A percentile compares a stretch with the other conserved stretches of the same genome.
Conservation (phyloP, 805 yeast genomes). For the Jamesozyma lodderae region DNA sequence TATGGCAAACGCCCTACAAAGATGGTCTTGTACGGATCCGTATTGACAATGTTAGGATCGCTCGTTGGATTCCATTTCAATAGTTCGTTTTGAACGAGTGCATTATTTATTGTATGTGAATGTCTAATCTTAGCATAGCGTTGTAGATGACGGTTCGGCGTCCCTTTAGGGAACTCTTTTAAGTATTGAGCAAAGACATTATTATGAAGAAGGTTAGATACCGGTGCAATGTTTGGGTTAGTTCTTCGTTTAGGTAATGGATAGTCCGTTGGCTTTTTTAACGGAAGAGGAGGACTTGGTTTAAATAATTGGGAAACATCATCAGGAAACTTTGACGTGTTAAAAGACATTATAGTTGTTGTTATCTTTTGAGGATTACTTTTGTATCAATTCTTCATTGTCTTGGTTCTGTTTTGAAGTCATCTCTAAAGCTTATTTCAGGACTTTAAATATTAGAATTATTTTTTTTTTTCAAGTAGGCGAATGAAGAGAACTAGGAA, state of each 20-base stretch:
- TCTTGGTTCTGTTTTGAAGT: too few relatives aligned
- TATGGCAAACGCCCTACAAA: slow-evolving; percentile 70
- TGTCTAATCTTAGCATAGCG: slow-evolving; percentile 24
- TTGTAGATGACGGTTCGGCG: slow-evolving; percentile 14
- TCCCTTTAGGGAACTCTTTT: slow-evolving; percentile 22
- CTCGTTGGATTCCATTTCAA: slow-evolving; percentile 44
- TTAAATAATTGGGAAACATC: slow-evolving; percentile 35
- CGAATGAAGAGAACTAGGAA: too few relatives aligned
- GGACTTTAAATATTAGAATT: too few relatives aligned
- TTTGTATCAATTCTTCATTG: too few relatives aligned
- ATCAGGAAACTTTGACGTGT: slow-evolving; percentile 31
- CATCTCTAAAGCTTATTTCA: too few relatives aligned
- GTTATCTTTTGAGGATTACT: too few relatives aligned
- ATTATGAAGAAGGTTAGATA: slow-evolving; percentile 29
- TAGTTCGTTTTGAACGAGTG: slow-evolving; percentile 31
- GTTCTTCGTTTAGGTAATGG: slow-evolving; percentile 37
- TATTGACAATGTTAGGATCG: slow-evolving; percentile 48
- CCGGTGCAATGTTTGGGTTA: slow-evolving; percentile 40
- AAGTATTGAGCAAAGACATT: slow-evolving; percentile 13
- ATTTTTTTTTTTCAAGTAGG: too few relatives aligned
- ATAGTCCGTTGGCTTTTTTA: slow-evolving; percentile 41
- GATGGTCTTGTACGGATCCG: slow-evolving; percentile 69
- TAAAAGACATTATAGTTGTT: slow-evolving; percentile 14
- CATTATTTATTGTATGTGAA: slow-evolving; percentile 15
- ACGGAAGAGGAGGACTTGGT: slow-evolving; percentile 50